Evolutionary conservation across 1,284 basidiomycete genomes (phyloP), one percentile per base, ranked within the genome.

Genomic region (Ustilago trichophora): DNA sequence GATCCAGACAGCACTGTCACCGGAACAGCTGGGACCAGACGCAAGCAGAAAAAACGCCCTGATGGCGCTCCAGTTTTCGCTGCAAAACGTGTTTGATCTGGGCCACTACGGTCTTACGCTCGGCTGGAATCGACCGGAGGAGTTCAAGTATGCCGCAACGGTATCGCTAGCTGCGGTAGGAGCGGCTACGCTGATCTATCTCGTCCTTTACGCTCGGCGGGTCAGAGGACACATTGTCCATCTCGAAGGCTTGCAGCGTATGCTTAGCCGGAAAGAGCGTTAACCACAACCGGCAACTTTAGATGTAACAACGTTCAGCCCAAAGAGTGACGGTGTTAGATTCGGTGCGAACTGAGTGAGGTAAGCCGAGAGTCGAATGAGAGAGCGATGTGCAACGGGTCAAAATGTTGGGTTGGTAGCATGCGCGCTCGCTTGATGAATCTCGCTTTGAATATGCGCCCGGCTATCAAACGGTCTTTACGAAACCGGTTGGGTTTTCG

Each of bases 221-320:
- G 68, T 75, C 2, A 58, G 75, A 7, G 75, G 75, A 9, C 75
- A 77, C 29, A 51, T 77, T 29, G 46, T 77, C 6, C 75, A 77
- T 38, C 45, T 77, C 12, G 73, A 74, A 9, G 55, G 63, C 8
- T 27, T 69, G 36, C 55, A 64, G 32, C 38, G 55, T 15, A 38
- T 64, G 31, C 54, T 69, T 19, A 58, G 58, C 16, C 41, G 65
- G 3, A 68, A 68, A 42, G 65, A 58, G 21, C 51, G 59, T 21
- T 62, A 48, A 53, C 19, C 6, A n/a, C n/a, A n/a, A n/a, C n/a
- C n/a, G n/a, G n/a, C n/a, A n/a, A n/a, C n/a, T n/a, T n/a, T n/a
- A n/a, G n/a, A n/a, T n/a, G n/a, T n/a, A n/a, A n/a, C n/a, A n/a
- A n/a, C n/a, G n/a, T n/a, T n/a, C n/a, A n/a, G n/a, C n/a, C n/a